Evolutionary conservation across 73 alveolate genomes (phyloP).

Genomic region (Urostyla sp.): DNA sequence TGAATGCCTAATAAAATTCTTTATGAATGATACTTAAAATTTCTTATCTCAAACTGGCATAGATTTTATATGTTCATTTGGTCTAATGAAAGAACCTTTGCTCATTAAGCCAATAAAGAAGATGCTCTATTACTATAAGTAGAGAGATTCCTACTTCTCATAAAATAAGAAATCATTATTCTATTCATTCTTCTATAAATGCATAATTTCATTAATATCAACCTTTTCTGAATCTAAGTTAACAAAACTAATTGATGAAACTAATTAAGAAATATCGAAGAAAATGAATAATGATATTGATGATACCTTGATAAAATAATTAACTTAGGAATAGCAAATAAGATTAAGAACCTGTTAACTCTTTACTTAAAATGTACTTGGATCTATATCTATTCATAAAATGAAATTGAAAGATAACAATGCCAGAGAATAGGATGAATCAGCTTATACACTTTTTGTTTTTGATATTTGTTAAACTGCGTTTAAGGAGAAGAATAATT

Average conservation of each 20-base stretch:
- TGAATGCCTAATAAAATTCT: not conserved
- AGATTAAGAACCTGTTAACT: too few relatives aligned
- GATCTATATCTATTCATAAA: too few relatives aligned
- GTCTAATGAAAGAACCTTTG: constrained; percentile 6
- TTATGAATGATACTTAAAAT: not conserved
- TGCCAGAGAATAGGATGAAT: too few relatives aligned
- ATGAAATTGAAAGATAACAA: too few relatives aligned
- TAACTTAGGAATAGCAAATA: too few relatives aligned
- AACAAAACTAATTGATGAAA: not conserved
- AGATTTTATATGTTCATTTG: constrained; percentile 32
- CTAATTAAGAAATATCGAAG: not conserved
- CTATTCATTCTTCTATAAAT: constrained; percentile 13
- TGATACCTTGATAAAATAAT: too few relatives aligned
- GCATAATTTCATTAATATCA: not conserved
- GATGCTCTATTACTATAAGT: constrained; percentile 10
- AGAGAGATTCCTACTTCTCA: constrained; percentile 10
- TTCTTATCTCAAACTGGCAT: constrained; percentile 37
- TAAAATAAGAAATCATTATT: constrained; percentile 8
- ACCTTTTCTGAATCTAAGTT: not conserved
- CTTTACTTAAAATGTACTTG: too few relatives aligned
- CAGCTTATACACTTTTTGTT: too few relatives aligned
- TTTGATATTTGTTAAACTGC: too few relatives aligned
- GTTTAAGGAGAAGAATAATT: too few relatives aligned
- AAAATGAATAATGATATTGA: too few relatives aligned
- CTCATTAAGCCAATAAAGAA: constrained; percentile 2